Percentiles rank a stretch among this genome's conserved stretches.
Conservation (phyloP, 768 basidiomycete genomes). For the Amanita fuliginea region DNA sequence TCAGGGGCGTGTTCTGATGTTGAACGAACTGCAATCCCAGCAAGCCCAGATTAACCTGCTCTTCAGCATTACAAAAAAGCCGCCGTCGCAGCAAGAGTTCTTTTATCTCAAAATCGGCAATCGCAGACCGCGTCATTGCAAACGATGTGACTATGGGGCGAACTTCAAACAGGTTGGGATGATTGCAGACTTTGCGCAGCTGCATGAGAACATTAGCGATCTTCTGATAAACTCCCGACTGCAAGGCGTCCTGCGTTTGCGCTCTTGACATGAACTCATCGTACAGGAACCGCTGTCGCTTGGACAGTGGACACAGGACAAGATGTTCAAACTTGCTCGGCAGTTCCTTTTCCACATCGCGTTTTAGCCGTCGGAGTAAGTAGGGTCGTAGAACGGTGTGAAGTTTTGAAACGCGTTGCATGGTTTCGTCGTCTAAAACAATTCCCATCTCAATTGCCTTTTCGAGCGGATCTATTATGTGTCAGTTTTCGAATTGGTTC, state of each 20-base stretch:
- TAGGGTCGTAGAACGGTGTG: slow-evolving; percentile 95
- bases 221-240: slow-evolving; percentile 80
- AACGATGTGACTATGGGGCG: slow-evolving; percentile 76
- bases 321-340: slow-evolving; percentile 93
- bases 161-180: slow-evolving; percentile 87
- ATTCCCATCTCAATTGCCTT: slow-evolving; percentile 85
- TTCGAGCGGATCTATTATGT: slow-evolving; percentile 70
- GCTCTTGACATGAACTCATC: slow-evolving; percentile 93
- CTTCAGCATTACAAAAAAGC: slow-evolving; percentile 43
- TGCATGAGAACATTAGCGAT: slow-evolving; percentile 97
- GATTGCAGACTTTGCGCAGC: slow-evolving; percentile 91
- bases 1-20: slow-evolving; percentile 38
- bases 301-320: slow-evolving; percentile 79
- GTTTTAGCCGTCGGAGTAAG: slow-evolving; percentile 88
- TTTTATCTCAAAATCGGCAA: slow-evolving; percentile 77
- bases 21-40: slow-evolving; percentile 56
- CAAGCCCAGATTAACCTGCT: slow-evolving; percentile 47
- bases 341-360: slow-evolving; percentile 93
- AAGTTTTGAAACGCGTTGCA: slow-evolving; percentile 78
- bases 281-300: slow-evolving; percentile 89
- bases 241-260: slow-evolving; percentile 70
- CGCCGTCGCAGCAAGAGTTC: slow-evolving; percentile 76
- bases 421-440: slow-evolving; percentile 66
- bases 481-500: not conserved
- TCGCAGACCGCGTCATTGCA: slow-evolving; percentile 62